These are phyloP conservation scores for Delitschia confertaspora DNA, from an alignment of 495 filamentous ascomycete species.

Conservation along the genomic window DNA sequence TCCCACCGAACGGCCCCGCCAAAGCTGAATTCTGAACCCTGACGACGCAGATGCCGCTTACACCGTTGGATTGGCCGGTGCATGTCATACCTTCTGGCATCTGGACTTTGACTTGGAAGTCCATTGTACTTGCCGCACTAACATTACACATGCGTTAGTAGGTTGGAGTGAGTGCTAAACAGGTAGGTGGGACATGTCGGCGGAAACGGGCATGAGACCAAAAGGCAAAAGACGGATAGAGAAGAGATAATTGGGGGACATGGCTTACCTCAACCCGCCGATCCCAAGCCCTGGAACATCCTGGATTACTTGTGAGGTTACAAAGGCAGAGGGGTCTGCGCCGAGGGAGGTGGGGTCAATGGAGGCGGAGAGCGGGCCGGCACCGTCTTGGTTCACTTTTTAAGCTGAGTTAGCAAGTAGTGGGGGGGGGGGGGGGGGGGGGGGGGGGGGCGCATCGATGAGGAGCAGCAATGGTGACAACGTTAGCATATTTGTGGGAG, in stretches of 20 bases:
- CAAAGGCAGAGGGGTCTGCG: constrained; percentile 44
- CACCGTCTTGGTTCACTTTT: constrained; percentile 40
- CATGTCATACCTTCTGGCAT: constrained; percentile 57
- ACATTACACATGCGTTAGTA: no score
- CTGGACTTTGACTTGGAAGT: constrained; percentile 49
- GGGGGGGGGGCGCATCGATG: no score
- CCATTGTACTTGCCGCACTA: constrained; percentile 42
- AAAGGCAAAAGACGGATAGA: no score
- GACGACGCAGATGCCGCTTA: constrained; percentile 49
- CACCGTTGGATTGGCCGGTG: constrained; percentile 44
- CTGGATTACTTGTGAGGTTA: constrained; percentile 46
- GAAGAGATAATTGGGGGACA: no score
- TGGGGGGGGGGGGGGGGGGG: no score
- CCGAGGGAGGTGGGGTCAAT: constrained; percentile 47
- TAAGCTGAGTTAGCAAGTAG: no score
- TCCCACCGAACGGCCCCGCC: constrained; percentile 55
- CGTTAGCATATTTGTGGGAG: no score
- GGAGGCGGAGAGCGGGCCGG: constrained; percentile 32
- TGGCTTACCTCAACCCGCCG: no score
- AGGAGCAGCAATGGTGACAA: no score
- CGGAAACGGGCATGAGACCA: no score
- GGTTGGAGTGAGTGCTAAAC: no score
- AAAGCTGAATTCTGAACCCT: constrained; percentile 47
- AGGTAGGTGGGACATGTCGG: no score
- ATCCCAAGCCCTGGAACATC: constrained; percentile 49